Conservation (phyloP, 2,329 filamentous ascomycete genomes). For the Penicillium sclerotigenum region DNA sequence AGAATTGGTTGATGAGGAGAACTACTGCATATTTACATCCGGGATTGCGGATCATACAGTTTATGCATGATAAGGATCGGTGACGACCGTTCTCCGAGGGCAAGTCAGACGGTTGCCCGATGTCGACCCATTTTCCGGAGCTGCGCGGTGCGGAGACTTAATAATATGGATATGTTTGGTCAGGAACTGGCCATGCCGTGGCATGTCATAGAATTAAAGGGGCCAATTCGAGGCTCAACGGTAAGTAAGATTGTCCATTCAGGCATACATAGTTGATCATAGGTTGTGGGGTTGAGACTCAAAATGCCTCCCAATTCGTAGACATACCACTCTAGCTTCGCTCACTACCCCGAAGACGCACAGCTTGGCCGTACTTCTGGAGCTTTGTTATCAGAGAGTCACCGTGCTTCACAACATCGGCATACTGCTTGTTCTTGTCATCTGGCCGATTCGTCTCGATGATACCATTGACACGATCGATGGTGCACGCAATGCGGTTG, state of each 20-base stretch:
- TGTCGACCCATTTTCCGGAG: background rate
- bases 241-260: conserved; percentile 6
- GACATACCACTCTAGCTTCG: conserved; percentile 57
- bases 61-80: background rate
- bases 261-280: conserved; percentile 9
- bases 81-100: conserved; percentile 1
- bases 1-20: background rate
- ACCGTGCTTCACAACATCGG: conserved; percentile 94
- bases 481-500: conserved; percentile 91
- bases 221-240: background rate
- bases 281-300: conserved; percentile 3
- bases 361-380: conserved; percentile 97
- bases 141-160: conserved; percentile 2
- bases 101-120: conserved; percentile 1
- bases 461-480: conserved; percentile 92
- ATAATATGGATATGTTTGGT: background rate
- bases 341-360: conserved; percentile 90
- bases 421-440: conserved; percentile 99
- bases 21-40: background rate
- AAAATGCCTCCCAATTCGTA: conserved; percentile 8
- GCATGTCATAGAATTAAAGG: background rate
- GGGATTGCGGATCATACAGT: background rate
- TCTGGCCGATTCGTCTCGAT: conserved; percentile 98
- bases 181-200: background rate
- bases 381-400: conserved; percentile 98